Conservation (phyloP, 768 basidiomycete genomes). For the Tubosaeta sp. region DNA sequence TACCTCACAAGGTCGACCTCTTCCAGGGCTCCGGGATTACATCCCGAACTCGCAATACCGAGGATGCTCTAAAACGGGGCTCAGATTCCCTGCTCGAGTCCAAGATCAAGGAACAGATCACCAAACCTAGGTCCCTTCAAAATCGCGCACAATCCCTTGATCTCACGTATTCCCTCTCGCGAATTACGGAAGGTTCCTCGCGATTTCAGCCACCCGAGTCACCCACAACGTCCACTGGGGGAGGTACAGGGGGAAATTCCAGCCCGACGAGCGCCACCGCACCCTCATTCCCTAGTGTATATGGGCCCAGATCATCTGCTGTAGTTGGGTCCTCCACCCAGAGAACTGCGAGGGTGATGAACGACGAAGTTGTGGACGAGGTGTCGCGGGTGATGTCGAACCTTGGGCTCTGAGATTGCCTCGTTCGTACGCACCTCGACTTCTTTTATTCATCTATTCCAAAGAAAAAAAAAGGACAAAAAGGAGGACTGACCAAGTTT, state of each 20-base stretch:
- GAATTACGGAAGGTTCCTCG: constrained; percentile 66
- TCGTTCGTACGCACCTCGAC: constrained; percentile 11
- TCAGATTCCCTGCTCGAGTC: constrained; percentile 82
- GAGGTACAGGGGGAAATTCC: constrained; percentile 70
- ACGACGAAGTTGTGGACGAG: constrained; percentile 62
- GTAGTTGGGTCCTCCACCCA: constrained; percentile 44
- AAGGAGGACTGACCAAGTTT: constrained; percentile 4
- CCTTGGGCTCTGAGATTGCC: constrained; percentile 49
- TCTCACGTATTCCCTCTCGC: constrained; percentile 78
- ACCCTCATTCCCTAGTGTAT: constrained; percentile 83
- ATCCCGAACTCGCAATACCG: constrained; percentile 61
- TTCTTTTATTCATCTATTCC: constrained; percentile 5
- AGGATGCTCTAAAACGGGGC: constrained; percentile 76
- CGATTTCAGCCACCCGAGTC: constrained; percentile 70
- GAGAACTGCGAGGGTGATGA: constrained; percentile 36
- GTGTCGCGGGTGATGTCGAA: constrained; percentile 77
- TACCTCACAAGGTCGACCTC: constrained; percentile 15
- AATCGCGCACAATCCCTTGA: constrained; percentile 90
- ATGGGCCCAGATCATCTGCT: constrained; percentile 56
- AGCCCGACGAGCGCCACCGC: constrained; percentile 77
- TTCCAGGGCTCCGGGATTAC: constrained; percentile 64
- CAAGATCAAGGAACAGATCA: constrained; percentile 71
- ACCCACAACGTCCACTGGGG: constrained; percentile 69
- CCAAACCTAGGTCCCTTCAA: constrained; percentile 76
- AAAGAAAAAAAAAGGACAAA: constrained; percentile 1